These are phyloP conservation scores for Stephanodiscus triporus DNA, from an alignment of 108 stramenopile species.

Conservation along the genomic window DNA sequence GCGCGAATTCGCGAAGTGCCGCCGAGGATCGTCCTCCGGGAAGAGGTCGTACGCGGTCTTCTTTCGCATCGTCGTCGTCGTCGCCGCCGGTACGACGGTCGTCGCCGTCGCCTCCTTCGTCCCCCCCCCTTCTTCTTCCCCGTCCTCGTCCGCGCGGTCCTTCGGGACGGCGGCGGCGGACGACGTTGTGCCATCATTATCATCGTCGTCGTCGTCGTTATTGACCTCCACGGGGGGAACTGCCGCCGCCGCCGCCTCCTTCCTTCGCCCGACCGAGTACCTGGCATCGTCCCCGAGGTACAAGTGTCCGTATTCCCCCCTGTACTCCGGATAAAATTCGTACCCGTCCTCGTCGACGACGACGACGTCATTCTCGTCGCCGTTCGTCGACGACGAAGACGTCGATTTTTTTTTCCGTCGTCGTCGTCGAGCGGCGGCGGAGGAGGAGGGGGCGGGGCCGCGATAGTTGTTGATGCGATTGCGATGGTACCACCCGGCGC, in stretches of 20 bases:
- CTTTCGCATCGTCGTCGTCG: not conserved
- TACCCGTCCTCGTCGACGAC: conserved; percentile 44
- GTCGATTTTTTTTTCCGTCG: no score
- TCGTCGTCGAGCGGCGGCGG: no score
- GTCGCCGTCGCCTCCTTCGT: no score
- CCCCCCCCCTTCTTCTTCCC: no score
- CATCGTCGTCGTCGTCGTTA: no score
- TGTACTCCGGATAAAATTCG: conserved; percentile 32
- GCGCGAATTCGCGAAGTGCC: not conserved
- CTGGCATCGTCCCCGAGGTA: not conserved
- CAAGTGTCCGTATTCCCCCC: conserved; percentile 11
- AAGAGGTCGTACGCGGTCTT: conserved; percentile 1
- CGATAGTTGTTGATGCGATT: conserved; percentile 26
- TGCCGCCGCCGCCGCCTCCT: not conserved
- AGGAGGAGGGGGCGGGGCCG: not conserved
- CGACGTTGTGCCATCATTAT: no score
- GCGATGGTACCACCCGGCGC: conserved; percentile 29
- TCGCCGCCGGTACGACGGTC: not conserved
- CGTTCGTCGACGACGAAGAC: not conserved
- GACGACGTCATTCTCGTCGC: conserved; percentile 5
- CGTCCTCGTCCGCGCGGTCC: not conserved
- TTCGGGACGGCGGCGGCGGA: not conserved
- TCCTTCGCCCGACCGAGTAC: not conserved
- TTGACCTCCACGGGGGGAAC: not conserved
- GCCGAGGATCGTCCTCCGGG: not conserved